These are phyloP conservation scores for Ophiorrhiza pumila DNA, from an alignment of 257 asterid genomes.

Conservation along the genomic window DNA sequence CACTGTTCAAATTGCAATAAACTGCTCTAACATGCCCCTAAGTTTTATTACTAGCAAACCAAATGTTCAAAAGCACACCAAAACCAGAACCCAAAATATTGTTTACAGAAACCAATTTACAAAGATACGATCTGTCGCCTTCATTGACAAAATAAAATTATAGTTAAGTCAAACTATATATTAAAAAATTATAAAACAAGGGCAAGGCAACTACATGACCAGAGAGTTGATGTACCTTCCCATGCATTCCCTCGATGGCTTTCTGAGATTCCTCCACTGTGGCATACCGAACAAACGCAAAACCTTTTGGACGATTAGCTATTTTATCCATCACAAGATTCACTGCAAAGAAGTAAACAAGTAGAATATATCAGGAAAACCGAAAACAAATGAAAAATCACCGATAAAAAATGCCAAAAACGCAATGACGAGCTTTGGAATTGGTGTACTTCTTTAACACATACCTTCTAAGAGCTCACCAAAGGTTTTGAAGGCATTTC, in stretches of 20 bases:
- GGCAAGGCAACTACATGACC: neutral
- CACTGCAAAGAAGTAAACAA: slow-evolving; percentile 32
- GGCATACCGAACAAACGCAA: slow-evolving; percentile 68
- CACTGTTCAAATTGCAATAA: neutral
- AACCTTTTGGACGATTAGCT: slow-evolving; percentile 85
- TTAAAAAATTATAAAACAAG: no score
- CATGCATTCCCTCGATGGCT: slow-evolving; percentile 94
- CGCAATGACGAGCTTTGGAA: neutral
- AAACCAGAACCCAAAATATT: neutral
- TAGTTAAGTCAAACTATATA: neutral
- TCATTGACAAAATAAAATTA: neutral
- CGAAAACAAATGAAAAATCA: no score
- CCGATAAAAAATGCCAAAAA: neutral
- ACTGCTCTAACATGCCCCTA: neutral
- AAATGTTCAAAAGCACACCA: neutral
- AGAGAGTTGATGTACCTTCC: slow-evolving; percentile 48
- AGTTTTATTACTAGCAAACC: neutral
- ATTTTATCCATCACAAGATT: slow-evolving; percentile 80
- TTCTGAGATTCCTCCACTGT: slow-evolving; percentile 68
- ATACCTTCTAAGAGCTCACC: slow-evolving; percentile 80
- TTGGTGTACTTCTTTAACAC: neutral
- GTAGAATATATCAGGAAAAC: neutral
- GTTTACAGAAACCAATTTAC: neutral
- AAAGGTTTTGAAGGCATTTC: slow-evolving; percentile 52
- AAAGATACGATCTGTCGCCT: neutral